A percentile compares a stretch with the other conserved stretches of the same genome.
These are phyloP conservation scores for Trichopus zeylanicus DNA, from an alignment of 116 monocot species.

Conservation along the genomic window DNA sequence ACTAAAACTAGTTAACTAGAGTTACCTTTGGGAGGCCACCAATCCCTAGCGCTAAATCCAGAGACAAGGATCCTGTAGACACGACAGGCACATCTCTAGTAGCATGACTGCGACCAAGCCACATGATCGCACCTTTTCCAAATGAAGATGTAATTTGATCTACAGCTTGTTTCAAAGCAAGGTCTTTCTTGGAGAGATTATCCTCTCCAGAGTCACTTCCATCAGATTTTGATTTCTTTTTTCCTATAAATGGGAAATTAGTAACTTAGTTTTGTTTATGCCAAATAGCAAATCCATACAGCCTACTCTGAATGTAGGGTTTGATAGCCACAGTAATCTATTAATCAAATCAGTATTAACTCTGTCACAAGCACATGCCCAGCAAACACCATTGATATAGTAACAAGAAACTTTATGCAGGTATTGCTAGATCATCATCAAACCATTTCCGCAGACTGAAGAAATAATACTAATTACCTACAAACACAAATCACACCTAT, in stretches of 20 bases:
- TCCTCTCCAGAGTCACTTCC: constrained; percentile 74
- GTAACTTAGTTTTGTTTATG: not conserved
- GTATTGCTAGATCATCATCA: no score
- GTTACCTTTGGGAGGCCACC: constrained; percentile 95
- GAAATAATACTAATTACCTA: not conserved
- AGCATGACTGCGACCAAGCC: constrained; percentile 77
- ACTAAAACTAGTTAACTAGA: not conserved
- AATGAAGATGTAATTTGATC: constrained; percentile 88
- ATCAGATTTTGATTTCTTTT: constrained; percentile 55
- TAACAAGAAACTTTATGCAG: no score
- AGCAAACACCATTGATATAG: no score
- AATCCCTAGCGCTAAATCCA: constrained; percentile 86
- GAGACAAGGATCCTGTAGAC: constrained; percentile 80
- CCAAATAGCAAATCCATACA: no score
- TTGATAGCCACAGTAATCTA: not conserved
- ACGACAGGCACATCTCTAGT: constrained; percentile 80
- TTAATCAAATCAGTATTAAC: not conserved
- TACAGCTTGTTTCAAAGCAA: constrained; percentile 76
- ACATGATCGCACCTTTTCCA: constrained; percentile 99
- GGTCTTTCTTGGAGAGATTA: constrained; percentile 67
- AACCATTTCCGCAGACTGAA: no score
- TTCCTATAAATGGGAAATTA: constrained; percentile 23
- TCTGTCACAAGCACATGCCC: not conserved
- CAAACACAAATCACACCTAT: not conserved
- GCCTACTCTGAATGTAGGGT: not conserved